Conservation (phyloP, 1,139 yeast species). For the Dujonia santamariae region DNA sequence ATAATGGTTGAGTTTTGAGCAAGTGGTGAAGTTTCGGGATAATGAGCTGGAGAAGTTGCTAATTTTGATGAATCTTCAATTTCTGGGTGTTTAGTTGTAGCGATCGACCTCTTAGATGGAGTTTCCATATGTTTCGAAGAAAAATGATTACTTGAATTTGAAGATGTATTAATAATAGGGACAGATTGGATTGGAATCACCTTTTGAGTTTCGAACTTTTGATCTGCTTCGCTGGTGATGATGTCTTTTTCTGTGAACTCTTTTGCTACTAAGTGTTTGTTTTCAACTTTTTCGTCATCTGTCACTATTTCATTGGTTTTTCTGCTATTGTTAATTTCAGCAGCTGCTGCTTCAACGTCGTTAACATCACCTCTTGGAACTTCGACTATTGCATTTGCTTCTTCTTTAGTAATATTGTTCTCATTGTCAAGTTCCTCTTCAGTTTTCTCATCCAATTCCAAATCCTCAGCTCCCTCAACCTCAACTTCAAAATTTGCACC, state of each 20-base stretch:
- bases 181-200: neutral
- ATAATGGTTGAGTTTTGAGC: conserved; percentile 6
- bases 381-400: neutral
- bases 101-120: conserved; percentile 2
- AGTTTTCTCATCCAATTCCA: neutral
- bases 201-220: neutral
- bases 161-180: neutral
- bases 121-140: conserved; percentile 1
- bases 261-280: conserved; percentile 1
- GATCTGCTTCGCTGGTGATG: neutral
- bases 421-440: conserved; percentile 1
- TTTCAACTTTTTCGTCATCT: conserved; percentile 4
- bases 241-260: conserved; percentile 4
- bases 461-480: neutral
- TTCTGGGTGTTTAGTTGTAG: neutral
- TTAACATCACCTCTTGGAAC: conserved; percentile 2
- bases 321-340: too few relatives aligned
- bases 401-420: neutral
- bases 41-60: conserved; percentile 2
- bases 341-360: conserved; percentile 11
- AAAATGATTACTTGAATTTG: too few relatives aligned
- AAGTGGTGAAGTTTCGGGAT: conserved; percentile 8
- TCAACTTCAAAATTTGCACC: neutral
- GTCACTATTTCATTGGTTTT: too few relatives aligned
- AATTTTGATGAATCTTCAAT: conserved; percentile 1